Evolutionary conservation across 192 early-diverging fungal species (phyloP).

Genomic region (Dimargaris cristalligena): DNA sequence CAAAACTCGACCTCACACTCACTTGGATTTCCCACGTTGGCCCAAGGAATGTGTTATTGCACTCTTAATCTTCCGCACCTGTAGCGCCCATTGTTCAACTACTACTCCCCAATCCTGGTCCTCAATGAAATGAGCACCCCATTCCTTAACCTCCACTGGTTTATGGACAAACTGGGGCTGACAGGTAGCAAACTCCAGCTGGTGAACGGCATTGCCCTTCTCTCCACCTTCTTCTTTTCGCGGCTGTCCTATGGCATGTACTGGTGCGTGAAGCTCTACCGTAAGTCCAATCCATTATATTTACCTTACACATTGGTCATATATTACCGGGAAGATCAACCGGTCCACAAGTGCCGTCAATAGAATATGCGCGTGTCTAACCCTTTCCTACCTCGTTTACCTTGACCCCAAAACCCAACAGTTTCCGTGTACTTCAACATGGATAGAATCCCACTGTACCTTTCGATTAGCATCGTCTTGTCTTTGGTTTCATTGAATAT

Average conservation of each 20-base stretch:
- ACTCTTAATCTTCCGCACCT: neutral
- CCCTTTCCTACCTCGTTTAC: neutral
- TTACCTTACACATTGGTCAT: neutral
- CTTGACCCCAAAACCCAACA: neutral
- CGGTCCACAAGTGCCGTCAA: neutral
- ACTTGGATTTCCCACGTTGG: neutral
- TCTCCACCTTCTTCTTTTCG: conserved; percentile 24
- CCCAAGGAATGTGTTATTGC: neutral
- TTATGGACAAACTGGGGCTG: conserved; percentile 30
- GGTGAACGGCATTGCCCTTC: conserved; percentile 28
- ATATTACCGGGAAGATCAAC: neutral
- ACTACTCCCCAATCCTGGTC: conserved; percentile 26
- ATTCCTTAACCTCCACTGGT: conserved; percentile 36
- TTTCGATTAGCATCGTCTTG: neutral
- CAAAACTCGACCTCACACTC: neutral
- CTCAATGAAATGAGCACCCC: conserved; percentile 29
- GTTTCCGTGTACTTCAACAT: neutral
- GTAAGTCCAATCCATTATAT: conserved; percentile 11
- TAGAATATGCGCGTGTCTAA: neutral
- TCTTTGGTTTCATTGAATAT: neutral
- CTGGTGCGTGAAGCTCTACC: conserved; percentile 18
- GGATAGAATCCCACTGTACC: neutral
- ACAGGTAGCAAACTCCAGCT: conserved; percentile 26
- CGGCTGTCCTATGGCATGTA: conserved; percentile 21
- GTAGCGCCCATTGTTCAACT: conserved; percentile 24